Conservation (phyloP, 1,139 yeast species). For the Blastobotrys indianensis region DNA sequence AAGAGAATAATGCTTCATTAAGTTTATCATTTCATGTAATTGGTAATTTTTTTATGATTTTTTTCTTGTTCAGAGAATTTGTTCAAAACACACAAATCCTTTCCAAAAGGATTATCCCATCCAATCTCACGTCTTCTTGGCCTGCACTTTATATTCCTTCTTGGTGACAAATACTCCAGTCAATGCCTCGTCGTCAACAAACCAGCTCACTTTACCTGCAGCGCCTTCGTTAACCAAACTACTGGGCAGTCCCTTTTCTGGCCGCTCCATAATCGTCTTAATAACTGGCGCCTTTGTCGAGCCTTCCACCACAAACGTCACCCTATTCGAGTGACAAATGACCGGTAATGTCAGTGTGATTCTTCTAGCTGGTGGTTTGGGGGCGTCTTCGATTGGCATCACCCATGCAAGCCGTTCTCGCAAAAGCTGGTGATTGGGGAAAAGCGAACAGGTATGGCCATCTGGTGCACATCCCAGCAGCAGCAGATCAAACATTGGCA, state of each 20-base stretch:
- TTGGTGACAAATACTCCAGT: conserved; percentile 73
- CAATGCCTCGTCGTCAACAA: conserved; percentile 93
- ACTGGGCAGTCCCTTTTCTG: conserved; percentile 93
- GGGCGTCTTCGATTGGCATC: conserved; percentile 88
- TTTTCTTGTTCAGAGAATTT: no score
- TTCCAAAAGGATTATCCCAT: no score
- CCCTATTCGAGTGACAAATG: conserved; percentile 87
- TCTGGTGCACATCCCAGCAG: conserved; percentile 97
- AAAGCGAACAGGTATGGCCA: conserved; percentile 93
- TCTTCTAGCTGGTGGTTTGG: conserved; percentile 81
- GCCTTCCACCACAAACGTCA: conserved; percentile 93
- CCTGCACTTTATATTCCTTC: conserved; percentile 55
- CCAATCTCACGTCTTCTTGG: no score
- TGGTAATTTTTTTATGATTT: no score
- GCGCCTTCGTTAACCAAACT: conserved; percentile 93
- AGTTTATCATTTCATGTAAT: no score
- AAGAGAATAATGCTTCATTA: no score
- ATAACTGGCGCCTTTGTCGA: conserved; percentile 91
- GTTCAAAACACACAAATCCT: no score
- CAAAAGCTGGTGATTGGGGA: conserved; percentile 84
- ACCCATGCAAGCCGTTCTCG: conserved; percentile 96
- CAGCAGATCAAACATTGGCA: conserved; percentile 89
- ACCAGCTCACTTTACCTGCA: conserved; percentile 96
- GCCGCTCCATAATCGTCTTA: conserved; percentile 91
- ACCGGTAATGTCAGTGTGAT: conserved; percentile 93